Percentiles rank a stretch among this genome's conserved stretches.
Conservation (phyloP, 2,329 filamentous ascomycete species). For the Verticillium isaacii region DNA sequence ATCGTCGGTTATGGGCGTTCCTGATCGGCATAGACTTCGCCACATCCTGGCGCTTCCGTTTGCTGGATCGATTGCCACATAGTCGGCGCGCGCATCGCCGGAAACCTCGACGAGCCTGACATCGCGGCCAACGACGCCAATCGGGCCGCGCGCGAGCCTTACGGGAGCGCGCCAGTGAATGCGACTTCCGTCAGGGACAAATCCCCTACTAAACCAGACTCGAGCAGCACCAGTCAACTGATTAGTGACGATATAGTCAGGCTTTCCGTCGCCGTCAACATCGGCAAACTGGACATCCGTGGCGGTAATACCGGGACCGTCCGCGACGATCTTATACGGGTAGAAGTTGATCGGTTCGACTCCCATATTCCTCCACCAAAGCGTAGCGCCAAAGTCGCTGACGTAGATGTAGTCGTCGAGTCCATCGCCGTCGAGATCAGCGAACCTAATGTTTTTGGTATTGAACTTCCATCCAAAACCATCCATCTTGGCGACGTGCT, state of each 20-base stretch:
- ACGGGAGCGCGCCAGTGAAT: background rate
- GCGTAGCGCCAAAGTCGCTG: background rate
- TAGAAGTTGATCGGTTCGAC: background rate
- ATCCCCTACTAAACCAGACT: too few relatives aligned
- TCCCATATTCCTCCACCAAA: background rate
- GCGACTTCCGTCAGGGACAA: background rate
- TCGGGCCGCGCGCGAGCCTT: background rate
- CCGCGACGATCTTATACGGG: background rate
- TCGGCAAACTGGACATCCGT: background rate
- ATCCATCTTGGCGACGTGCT: background rate
- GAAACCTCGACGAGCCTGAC: background rate
- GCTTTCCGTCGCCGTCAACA: background rate
- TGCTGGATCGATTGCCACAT: background rate
- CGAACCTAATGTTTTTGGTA: background rate
- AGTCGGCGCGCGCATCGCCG: background rate
- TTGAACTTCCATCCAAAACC: background rate
- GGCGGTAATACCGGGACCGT: too few relatives aligned
- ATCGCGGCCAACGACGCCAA: background rate
- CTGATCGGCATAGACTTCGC: background rate
- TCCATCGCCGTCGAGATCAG: background rate
- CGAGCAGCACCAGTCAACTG: too few relatives aligned
- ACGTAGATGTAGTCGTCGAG: background rate
- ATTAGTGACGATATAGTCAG: background rate
- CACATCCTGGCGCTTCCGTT: background rate
- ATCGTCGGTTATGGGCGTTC: too few relatives aligned